Conservation (phyloP, 139 green algal genomes). For the Tetradesmus obliquus region DNA sequence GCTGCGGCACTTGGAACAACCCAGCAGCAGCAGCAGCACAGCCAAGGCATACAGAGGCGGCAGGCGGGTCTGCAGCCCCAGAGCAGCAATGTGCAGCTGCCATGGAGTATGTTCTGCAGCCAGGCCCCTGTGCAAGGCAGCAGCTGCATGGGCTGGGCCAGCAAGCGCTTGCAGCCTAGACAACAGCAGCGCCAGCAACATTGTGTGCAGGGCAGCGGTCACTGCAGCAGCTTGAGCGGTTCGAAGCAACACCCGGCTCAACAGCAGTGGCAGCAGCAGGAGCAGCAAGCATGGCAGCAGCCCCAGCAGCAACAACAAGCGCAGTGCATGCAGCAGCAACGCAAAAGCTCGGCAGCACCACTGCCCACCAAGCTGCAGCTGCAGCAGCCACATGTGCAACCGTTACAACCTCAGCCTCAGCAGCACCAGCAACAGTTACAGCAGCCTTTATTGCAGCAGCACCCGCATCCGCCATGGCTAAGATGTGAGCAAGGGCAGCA, state of each 20-base stretch:
- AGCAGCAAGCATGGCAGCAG: neutral
- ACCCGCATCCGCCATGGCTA: neutral
- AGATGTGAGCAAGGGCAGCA: neutral
- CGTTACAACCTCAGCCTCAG: neutral
- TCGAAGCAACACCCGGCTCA: neutral
- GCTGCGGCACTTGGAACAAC: neutral
- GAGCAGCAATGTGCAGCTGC: neutral
- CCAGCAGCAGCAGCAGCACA: conserved; percentile 10
- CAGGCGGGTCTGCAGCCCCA: neutral
- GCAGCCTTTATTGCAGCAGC: neutral
- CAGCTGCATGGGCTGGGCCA: neutral
- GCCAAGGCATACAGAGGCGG: neutral
- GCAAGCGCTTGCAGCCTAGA: neutral
- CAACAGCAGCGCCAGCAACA: conserved; percentile 20
- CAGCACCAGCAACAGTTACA: neutral
- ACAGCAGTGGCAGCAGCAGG: neutral
- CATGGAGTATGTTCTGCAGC: neutral
- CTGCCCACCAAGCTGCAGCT: neutral
- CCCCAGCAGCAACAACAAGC: neutral
- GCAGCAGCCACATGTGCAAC: neutral
- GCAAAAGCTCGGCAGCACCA: neutral
- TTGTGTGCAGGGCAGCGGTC: neutral
- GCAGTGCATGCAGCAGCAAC: neutral
- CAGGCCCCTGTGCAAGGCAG: neutral
- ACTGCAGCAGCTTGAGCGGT: neutral